Evolutionary conservation across 345 rosid genomes (phyloP), one percentile per base, ranked within the genome.

Genomic region (Anastatica hierochuntica): DNA sequence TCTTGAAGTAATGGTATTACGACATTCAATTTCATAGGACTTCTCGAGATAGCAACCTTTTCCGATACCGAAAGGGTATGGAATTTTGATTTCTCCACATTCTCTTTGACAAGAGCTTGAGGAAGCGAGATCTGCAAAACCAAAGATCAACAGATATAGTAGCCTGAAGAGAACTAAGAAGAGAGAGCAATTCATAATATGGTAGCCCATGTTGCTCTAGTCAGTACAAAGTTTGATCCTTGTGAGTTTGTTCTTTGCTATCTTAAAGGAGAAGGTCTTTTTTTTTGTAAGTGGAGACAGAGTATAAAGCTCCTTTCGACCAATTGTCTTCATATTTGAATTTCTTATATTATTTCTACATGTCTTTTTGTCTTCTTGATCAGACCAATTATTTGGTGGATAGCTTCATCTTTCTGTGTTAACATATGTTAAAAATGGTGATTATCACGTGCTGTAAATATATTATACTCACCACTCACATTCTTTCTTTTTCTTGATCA

Each of bases 1-100:
- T 4, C 33, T 4, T 29, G 9, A 29, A 29, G 33, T 29, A 29
- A 7, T 5, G 10, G 10, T 29, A 29, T 29, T 29, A 29, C 33
- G 33, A 29, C 33, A 29, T 29, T 29, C 33, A 8, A 29, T 29
- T 29, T 29, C 33, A 8, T 29, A 47, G 17, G 38, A n/a, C 3
- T 10, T 10, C 1, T 43, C 10, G 3, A 23, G 30, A 44, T 45
- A 63, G 20, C 79, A 71, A 1, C 8, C 73, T 3, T 53, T 15
- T 0, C 39, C 21, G 4, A 40, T 46, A 6, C 82, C 77, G 20
- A 77, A 77, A 13, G 79, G 82, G 42, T 18, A 77, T 2, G 75
- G 79, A 45, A 77, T 62, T 37, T 16, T 15, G 4, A 73, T 30
- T 21, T 55, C 41, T 14, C 81, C 81, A 15, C 81, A 76, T 0